phyloP scores from a whole-genome alignment of 352 stramenopile genomes.

The Phytophthora pinifolia region DNA sequence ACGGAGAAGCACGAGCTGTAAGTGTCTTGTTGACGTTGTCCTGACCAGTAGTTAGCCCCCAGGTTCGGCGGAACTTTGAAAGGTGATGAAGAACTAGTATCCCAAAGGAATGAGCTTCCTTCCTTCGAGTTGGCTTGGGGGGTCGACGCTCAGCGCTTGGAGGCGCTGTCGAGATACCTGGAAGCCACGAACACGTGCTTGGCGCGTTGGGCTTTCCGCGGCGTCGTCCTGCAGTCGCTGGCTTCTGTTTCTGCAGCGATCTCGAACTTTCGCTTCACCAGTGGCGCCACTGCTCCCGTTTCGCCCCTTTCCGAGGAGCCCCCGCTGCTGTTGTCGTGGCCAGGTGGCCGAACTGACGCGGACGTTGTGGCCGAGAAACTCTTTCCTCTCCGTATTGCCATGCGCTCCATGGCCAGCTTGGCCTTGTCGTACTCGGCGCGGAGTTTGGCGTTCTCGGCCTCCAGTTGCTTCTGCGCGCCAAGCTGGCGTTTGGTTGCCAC shows the following conservation, averaged over 20 bases:
- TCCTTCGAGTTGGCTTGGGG: constrained; percentile 3
- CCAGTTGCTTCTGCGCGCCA: constrained; percentile 35
- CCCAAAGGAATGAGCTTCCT: constrained; percentile 21
- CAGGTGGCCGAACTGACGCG: constrained; percentile 7
- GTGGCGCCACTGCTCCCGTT: neutral
- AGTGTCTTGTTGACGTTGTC: constrained; percentile 17
- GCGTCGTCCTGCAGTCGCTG: constrained; percentile 19
- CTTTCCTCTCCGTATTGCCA: constrained; percentile 35
- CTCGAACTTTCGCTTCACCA: constrained; percentile 28
- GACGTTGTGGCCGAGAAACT: constrained; percentile 15
- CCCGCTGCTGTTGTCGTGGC: constrained; percentile 10
- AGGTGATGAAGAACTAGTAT: constrained; percentile 34
- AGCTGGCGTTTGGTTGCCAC: constrained; percentile 43
- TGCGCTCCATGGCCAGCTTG: constrained; percentile 68
- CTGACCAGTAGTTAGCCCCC: constrained; percentile 21
- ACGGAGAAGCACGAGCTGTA: constrained; percentile 42
- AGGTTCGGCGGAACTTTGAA: constrained; percentile 16
- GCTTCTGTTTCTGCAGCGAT: constrained; percentile 8
- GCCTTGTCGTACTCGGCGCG: constrained; percentile 62
- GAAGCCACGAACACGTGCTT: constrained; percentile 53
- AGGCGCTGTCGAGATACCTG: constrained; percentile 40
- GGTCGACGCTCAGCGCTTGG: constrained; percentile 27
- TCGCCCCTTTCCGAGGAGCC: constrained; percentile 18
- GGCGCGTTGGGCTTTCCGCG: constrained; percentile 31
- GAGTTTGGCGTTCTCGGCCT: constrained; percentile 53